Conservation (phyloP, 768 basidiomycete genomes). For the Lyophyllum decastes region DNA sequence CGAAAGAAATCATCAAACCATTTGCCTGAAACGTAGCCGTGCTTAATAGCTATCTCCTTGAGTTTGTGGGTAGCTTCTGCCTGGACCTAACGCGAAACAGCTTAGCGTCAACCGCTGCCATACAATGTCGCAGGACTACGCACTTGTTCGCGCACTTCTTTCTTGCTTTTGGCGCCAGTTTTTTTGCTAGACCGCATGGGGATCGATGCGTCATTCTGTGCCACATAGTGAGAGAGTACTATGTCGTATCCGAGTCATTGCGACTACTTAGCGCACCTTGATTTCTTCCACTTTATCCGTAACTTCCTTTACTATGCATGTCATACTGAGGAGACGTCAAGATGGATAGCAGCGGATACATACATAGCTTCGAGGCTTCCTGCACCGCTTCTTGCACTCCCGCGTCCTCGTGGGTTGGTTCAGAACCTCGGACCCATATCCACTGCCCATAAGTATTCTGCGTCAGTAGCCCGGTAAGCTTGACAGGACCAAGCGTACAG, state of each 20-base stretch:
- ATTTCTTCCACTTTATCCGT: conserved; percentile 61
- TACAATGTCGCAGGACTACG: conserved; percentile 1
- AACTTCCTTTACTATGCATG: conserved; percentile 51
- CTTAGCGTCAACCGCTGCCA: not conserved
- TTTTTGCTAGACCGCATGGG: conserved; percentile 72
- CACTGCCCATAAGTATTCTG: conserved; percentile 42
- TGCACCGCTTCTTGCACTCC: conserved; percentile 33
- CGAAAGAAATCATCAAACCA: conserved; percentile 41
- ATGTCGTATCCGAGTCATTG: not conserved
- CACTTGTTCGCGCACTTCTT: conserved; percentile 73
- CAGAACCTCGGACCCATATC: conserved; percentile 57
- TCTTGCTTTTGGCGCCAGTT: conserved; percentile 72
- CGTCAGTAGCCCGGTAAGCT: not conserved
- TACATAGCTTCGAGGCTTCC: conserved; percentile 51
- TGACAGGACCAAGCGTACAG: conserved; percentile 40
- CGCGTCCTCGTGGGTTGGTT: conserved; percentile 22
- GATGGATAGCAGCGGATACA: conserved; percentile 4
- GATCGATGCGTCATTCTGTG: conserved; percentile 64
- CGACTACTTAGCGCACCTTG: conserved; percentile 40
- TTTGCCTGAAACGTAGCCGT: conserved; percentile 64
- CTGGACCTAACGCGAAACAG: conserved; percentile 47
- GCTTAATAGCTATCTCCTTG: conserved; percentile 56
- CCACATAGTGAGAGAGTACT: not conserved
- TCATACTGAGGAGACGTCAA: not conserved
- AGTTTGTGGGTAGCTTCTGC: conserved; percentile 57